Evolutionary conservation across 108 stramenopile genomes (phyloP).

Genomic region (Nitzschia sp.): DNA sequence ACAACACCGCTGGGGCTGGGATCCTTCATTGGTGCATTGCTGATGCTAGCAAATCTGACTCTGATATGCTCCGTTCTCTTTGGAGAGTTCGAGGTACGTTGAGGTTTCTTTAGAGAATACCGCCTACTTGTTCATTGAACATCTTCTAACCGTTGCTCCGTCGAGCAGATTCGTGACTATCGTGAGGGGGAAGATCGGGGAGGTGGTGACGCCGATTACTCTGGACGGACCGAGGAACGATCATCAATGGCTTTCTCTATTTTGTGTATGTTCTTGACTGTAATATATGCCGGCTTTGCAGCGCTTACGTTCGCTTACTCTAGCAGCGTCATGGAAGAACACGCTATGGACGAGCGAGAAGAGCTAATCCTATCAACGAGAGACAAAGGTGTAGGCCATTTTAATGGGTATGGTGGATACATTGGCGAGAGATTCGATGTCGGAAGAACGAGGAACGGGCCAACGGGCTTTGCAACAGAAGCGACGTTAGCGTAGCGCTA

Average conservation of each 20-base stretch:
- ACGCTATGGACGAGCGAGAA: slow-evolving; percentile 57
- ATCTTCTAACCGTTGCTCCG: not conserved
- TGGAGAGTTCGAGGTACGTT: slow-evolving; percentile 86
- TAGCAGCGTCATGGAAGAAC: slow-evolving; percentile 63
- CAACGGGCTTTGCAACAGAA: slow-evolving; percentile 24
- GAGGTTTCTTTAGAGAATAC: not conserved
- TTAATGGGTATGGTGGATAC: slow-evolving; percentile 44
- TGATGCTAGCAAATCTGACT: slow-evolving; percentile 87
- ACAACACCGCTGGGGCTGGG: slow-evolving; percentile 83
- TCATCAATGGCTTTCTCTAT: slow-evolving; percentile 75
- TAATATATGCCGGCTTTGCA: slow-evolving; percentile 77
- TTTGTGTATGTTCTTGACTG: slow-evolving; percentile 84
- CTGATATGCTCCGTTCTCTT: slow-evolving; percentile 75
- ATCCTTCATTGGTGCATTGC: slow-evolving; percentile 76
- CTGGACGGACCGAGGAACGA: slow-evolving; percentile 29
- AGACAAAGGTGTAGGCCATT: slow-evolving; percentile 17
- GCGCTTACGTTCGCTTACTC: slow-evolving; percentile 59
- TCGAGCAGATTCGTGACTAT: slow-evolving; percentile 50
- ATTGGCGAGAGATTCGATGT: slow-evolving; percentile 56
- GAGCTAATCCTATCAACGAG: slow-evolving; percentile 38
- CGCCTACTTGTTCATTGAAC: not conserved
- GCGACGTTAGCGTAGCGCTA: slow-evolving; percentile 14
- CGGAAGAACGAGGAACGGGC: slow-evolving; percentile 21
- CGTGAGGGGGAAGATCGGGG: slow-evolving; percentile 51
- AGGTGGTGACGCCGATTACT: slow-evolving; percentile 14